Percentiles rank a stretch among this genome's conserved stretches.
phyloP scores from a whole-genome alignment of 1,284 basidiomycete species.

The Malassezia obtusa region DNA sequence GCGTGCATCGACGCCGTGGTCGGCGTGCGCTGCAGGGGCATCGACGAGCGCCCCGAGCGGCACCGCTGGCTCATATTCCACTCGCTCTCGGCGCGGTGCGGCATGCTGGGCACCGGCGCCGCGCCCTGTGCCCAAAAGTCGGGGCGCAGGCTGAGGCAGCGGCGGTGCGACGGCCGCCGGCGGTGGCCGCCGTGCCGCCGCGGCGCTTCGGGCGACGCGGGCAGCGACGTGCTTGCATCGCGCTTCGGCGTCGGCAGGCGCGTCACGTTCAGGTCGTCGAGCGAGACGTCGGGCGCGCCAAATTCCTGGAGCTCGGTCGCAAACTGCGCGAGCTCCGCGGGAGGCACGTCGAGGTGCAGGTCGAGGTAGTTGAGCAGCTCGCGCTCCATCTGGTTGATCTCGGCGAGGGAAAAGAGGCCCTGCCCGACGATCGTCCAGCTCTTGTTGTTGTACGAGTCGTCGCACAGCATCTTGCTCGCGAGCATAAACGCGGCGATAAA shows the following conservation, averaged over 20 bases:
- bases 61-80: slow-evolving; percentile 3
- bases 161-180: slow-evolving; percentile 6
- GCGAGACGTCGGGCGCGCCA: slow-evolving; percentile 14
- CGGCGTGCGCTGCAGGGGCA: slow-evolving; percentile 6
- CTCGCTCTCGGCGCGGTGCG: slow-evolving; percentile 12
- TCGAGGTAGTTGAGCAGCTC: slow-evolving; percentile 47
- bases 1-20: neutral
- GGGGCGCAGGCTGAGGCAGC: slow-evolving; percentile 12
- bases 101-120: neutral
- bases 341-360: slow-evolving; percentile 38
- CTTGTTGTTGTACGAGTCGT: slow-evolving; percentile 48
- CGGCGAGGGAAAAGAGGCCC: slow-evolving; percentile 42
- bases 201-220: neutral
- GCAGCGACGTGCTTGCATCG: neutral
- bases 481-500: slow-evolving; percentile 49
- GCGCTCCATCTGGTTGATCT: slow-evolving; percentile 49
- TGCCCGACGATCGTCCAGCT: slow-evolving; percentile 48
- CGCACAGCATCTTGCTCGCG: slow-evolving; percentile 45
- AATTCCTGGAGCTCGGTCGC: slow-evolving; percentile 28
- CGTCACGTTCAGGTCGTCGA: slow-evolving; percentile 1
- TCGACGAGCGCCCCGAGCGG: slow-evolving; percentile 5
- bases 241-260: neutral
- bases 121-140: slow-evolving; percentile 13
- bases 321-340: slow-evolving; percentile 37
- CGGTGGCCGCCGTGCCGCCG: neutral